Evolutionary conservation across 805 yeast genomes (phyloP).

Genomic region (Grigorovia jiainica): DNA sequence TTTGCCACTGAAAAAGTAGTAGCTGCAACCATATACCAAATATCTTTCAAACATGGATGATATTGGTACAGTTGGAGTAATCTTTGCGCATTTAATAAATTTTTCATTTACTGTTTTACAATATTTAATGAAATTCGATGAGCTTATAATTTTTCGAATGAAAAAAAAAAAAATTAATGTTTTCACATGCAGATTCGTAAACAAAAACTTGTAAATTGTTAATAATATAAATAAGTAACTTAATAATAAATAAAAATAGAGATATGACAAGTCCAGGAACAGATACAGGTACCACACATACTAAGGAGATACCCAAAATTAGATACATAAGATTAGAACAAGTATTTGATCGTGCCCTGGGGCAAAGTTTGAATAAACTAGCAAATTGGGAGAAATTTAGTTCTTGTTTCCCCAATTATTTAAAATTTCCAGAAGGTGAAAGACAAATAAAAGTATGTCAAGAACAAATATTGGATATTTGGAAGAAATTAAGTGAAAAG

Average conservation of each 20-base stretch:
- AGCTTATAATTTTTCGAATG: not conserved
- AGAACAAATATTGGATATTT: conserved; percentile 42
- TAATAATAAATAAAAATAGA: too few relatives aligned
- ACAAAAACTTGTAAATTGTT: too few relatives aligned
- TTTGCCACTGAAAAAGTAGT: conserved; percentile 76
- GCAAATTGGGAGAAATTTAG: conserved; percentile 41
- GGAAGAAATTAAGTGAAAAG: conserved; percentile 38
- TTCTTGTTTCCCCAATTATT: conserved; percentile 46
- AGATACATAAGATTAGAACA: conserved; percentile 42
- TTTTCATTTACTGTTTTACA: conserved; percentile 13
- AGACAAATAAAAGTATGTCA: conserved; percentile 40
- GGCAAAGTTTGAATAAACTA: conserved; percentile 40
- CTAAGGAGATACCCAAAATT: conserved; percentile 17
- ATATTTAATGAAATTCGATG: not conserved
- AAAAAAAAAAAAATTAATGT: not conserved
- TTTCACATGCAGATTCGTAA: not conserved
- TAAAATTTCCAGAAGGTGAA: conserved; percentile 37
- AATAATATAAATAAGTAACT: too few relatives aligned
- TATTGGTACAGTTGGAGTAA: conserved; percentile 22
- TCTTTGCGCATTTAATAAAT: conserved; percentile 20
- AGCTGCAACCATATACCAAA: conserved; percentile 76
- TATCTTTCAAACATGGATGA: conserved; percentile 43
- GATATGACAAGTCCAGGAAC: too few relatives aligned
- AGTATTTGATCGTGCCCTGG: conserved; percentile 45
- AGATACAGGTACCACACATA: too few relatives aligned